Base-by-base conservation (phyloP, 306 rosid genomes). In the Alnus rubra region DNA sequence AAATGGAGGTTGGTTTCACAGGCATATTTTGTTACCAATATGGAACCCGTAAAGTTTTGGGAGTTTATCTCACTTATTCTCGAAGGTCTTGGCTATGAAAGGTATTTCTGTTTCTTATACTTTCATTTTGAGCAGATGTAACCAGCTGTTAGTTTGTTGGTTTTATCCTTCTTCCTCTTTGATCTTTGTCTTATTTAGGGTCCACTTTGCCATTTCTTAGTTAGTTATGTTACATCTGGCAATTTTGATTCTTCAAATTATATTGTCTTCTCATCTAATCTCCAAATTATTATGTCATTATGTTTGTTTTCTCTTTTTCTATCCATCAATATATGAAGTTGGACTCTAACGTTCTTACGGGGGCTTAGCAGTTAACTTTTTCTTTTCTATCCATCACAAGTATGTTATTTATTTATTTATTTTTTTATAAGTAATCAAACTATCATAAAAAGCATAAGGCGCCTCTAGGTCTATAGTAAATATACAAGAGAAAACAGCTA, bases 11-110 rank as follows among this genome's bases (percentile, higher is more conserved):
- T 78, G 82, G n/a, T 50, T 80, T 77, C 87, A 88, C 87, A 95
- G 99, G 99, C 97, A 56, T 95, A 93, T 88, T 95, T 95, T 90
- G 88, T 95, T 62, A 93, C 99, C 45, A 93, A 95, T 83, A 89
- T 87, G 97, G 98, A 96, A 74, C 88, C 93, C 52, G 89, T 96
- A 68, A 93, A 88, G 80, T 96, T 96, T 83, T 96, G 99, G 99
- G 99, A 91, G 86, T 96, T 96, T 76, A 49, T 91, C 54, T 91
- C 98, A 19, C 88, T 87, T 76, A 80, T 96, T 73, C 84, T 96
- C 65, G 97, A 85, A 82, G 98, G 94, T 78, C 97, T 96, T 84
- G 99, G 97, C 81, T 93, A 93, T 79, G 90, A 88, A 84, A 89
- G 98, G 98, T 96, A 80, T 54, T 51, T 74, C 71, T 71, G 74